phyloP scores from a whole-genome alignment of 1,139 yeast genomes.

The Zygosaccharomyces pseudobailii region DNA sequence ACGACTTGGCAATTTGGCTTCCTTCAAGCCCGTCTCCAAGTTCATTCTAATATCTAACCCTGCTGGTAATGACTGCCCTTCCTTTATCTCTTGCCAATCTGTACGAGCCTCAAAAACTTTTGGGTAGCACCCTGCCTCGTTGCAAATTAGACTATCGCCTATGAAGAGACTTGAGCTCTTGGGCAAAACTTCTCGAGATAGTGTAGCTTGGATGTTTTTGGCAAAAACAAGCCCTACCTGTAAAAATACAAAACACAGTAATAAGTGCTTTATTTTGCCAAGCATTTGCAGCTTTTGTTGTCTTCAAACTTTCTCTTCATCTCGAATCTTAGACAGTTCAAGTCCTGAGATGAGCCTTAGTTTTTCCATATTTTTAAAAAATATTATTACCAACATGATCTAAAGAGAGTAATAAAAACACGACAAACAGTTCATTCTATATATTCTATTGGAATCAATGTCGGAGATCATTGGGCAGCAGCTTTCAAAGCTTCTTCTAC shows the following conservation, averaged over 20 bases:
- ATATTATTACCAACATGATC: neutral
- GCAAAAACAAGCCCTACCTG: neutral
- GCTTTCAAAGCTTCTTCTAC: constrained; percentile 60
- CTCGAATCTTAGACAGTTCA: neutral
- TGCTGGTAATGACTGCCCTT: constrained; percentile 67
- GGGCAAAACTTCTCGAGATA: constrained; percentile 3
- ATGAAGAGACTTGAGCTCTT: constrained; percentile 6
- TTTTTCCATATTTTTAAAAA: neutral
- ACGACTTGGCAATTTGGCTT: constrained; percentile 54
- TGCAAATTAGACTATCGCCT: constrained; percentile 38
- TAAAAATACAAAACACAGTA: neutral
- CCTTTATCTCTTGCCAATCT: constrained; percentile 65
- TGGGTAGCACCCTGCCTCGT: constrained; percentile 58
- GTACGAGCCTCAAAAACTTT: constrained; percentile 52
- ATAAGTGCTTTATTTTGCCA: neutral
- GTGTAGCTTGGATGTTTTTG: neutral
- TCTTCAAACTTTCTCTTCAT: neutral
- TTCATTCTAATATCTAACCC: constrained; percentile 74
- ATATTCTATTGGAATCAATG: constrained; percentile 1
- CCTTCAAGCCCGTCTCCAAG: constrained; percentile 60
- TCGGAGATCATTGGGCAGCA: constrained; percentile 19
- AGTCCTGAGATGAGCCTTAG: neutral
- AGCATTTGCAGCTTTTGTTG: neutral
- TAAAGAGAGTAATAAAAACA: neutral
- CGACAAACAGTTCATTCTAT: neutral